Percentiles rank a stretch among this genome's conserved stretches.
These are phyloP conservation scores for Jaapia argillacea DNA, from an alignment of 768 basidiomycete genomes.

Conservation along the genomic window DNA sequence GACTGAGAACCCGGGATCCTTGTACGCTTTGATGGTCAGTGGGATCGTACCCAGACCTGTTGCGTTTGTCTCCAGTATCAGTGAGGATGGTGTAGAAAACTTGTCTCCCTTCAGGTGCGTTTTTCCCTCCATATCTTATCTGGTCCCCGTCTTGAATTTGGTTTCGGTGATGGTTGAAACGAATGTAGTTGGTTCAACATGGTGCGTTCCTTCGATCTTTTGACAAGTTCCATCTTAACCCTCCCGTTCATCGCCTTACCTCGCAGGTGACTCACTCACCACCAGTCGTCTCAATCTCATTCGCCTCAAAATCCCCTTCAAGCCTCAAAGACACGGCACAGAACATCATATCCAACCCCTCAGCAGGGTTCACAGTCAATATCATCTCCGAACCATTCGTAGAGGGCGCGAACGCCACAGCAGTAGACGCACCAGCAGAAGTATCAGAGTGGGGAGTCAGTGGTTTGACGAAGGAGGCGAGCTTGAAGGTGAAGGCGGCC, in stretches of 20 bases:
- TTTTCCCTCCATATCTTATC: too few relatives aligned
- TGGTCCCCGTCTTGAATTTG: background rate
- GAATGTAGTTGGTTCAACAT: constrained; percentile 14
- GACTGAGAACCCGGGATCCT: constrained; percentile 10
- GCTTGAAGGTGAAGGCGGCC: constrained; percentile 28
- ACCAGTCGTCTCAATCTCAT: constrained; percentile 32
- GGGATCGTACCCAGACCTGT: constrained; percentile 33
- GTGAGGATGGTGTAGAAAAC: constrained; percentile 23
- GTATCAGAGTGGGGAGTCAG: constrained; percentile 31
- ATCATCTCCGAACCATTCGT: constrained; percentile 44
- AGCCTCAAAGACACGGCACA: constrained; percentile 31
- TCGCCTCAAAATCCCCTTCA: constrained; percentile 16
- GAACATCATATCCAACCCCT: constrained; percentile 37
- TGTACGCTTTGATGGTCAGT: constrained; percentile 26
- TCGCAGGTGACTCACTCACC: constrained; percentile 29
- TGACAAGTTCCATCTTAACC: constrained; percentile 9
- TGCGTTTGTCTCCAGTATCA: constrained; percentile 30
- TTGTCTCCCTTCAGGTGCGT: constrained; percentile 32
- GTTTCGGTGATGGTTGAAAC: background rate
- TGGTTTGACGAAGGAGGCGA: constrained; percentile 31
- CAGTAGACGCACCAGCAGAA: constrained; percentile 25
- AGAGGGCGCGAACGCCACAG: constrained; percentile 26
- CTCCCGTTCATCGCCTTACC: background rate
- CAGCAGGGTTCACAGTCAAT: constrained; percentile 42
- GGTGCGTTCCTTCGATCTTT: too few relatives aligned